Evolutionary conservation across 2,329 filamentous ascomycete species (phyloP).

Genomic region (Nannizziopsis arthrosporioides): DNA sequence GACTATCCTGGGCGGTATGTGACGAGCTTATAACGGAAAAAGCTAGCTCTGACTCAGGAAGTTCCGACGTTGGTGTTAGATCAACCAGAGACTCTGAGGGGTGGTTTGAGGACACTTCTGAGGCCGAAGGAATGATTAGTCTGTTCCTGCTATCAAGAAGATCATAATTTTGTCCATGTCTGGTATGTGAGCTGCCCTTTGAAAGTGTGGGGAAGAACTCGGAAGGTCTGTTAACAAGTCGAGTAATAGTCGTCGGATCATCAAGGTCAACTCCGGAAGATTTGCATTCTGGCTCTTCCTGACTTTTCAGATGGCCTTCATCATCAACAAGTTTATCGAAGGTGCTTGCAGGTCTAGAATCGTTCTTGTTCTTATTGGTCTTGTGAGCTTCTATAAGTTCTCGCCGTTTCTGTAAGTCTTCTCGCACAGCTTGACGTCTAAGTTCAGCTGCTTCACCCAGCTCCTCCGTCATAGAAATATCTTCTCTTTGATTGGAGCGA

Average conservation of each 20-base stretch:
- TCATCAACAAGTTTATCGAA: conserved; percentile 39
- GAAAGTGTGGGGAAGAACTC: conserved; percentile 14
- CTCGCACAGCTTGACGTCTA: conserved; percentile 33
- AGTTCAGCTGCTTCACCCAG: conserved; percentile 34
- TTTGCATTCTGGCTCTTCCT: conserved; percentile 18
- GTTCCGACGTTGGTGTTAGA: conserved; percentile 34
- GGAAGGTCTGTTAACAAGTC: conserved; percentile 14
- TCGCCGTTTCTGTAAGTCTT: conserved; percentile 36
- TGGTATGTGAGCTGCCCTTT: conserved; percentile 13
- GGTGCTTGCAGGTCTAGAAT: conserved; percentile 19
- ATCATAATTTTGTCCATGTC: conserved; percentile 14
- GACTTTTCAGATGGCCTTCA: conserved; percentile 26
- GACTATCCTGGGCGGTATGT: conserved; percentile 13
- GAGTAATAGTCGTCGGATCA: conserved; percentile 20
- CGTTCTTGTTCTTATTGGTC: conserved; percentile 19
- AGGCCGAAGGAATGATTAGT: conserved; percentile 20
- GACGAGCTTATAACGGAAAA: background rate
- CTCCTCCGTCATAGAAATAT: conserved; percentile 40
- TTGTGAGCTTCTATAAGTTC: conserved; percentile 30
- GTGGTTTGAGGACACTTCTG: conserved; percentile 28
- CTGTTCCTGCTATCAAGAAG: conserved; percentile 17
- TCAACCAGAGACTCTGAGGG: conserved; percentile 34
- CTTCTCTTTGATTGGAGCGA: conserved; percentile 23
- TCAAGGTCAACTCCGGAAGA: conserved; percentile 30
- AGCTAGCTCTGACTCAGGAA: conserved; percentile 9